These are phyloP conservation scores for Nigrograna mackinnonii DNA, from an alignment of 2,329 filamentous ascomycete genomes.

Conservation along the genomic window DNA sequence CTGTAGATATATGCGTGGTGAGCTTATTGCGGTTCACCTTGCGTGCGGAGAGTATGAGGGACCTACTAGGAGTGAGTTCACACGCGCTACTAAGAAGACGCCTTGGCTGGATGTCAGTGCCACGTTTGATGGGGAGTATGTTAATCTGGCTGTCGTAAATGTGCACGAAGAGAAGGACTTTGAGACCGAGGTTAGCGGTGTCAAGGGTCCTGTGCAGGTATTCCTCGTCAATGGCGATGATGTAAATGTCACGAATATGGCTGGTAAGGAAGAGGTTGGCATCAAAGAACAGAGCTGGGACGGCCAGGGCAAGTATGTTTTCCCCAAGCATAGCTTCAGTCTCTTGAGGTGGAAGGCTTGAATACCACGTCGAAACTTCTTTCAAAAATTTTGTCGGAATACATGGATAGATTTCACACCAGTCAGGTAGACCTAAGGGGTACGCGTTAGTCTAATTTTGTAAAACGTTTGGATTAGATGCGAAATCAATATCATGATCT, in stretches of 20 bases:
- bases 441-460: too few species aligned
- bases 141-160: slow-evolving; percentile 73
- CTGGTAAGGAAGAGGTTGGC: slow-evolving; percentile 61
- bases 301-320: slow-evolving; percentile 61
- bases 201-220: slow-evolving; percentile 52
- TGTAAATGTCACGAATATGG: slow-evolving; percentile 62
- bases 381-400: too few species aligned
- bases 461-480: too few species aligned
- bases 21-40: slow-evolving; percentile 66
- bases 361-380: too few species aligned
- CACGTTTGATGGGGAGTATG: slow-evolving; percentile 59
- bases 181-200: slow-evolving; percentile 59
- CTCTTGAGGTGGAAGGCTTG: slow-evolving; percentile 58
- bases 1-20: slow-evolving; percentile 70
- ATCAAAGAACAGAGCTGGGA: slow-evolving; percentile 65
- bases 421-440: too few species aligned
- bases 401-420: too few species aligned
- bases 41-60: slow-evolving; percentile 65
- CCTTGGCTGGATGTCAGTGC: slow-evolving; percentile 71
- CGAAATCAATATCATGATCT: too few species aligned
- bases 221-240: slow-evolving; percentile 62
- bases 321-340: slow-evolving; percentile 69
- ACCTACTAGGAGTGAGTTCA: slow-evolving; percentile 63
- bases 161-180: slow-evolving; percentile 61
- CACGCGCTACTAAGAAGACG: slow-evolving; percentile 64